These are phyloP conservation scores for Onygenales sp. DNA, from an alignment of 2,329 filamentous ascomycete genomes.

Conservation along the genomic window DNA sequence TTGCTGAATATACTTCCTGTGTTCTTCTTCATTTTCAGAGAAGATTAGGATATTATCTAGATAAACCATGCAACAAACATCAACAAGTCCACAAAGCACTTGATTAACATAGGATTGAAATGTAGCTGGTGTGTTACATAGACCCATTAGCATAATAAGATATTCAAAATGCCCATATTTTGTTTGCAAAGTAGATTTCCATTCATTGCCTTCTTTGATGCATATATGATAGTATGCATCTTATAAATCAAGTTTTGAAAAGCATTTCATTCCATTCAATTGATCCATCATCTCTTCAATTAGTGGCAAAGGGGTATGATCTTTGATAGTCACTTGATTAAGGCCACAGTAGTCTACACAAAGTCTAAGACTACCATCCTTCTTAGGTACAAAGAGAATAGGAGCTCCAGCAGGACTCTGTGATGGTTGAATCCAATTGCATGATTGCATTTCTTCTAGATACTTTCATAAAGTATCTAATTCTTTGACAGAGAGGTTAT, in stretches of 20 bases:
- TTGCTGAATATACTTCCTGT: too few relatives aligned
- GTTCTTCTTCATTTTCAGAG: too few relatives aligned
- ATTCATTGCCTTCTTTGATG: background rate
- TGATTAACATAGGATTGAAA: constrained; percentile 15
- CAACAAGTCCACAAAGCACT: constrained; percentile 6
- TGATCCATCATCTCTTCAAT: constrained; percentile 16
- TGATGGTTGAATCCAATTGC: too few relatives aligned
- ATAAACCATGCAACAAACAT: constrained; percentile 6
- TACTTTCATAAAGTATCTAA: background rate
- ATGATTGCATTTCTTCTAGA: too few relatives aligned
- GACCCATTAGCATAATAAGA: constrained; percentile 13
- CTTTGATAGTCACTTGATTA: constrained; percentile 18
- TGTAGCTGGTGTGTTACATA: constrained; percentile 10
- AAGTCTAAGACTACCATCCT: constrained; percentile 4
- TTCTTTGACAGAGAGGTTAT: background rate
- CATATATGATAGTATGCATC: constrained; percentile 9
- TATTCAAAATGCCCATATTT: constrained; percentile 1
- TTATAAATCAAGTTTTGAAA: constrained; percentile 17
- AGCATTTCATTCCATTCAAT: constrained; percentile 12
- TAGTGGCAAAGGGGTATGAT: constrained; percentile 17
- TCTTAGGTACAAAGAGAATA: too few relatives aligned
- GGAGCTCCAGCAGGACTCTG: too few relatives aligned
- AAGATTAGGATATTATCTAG: background rate
- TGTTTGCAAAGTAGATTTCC: too few relatives aligned
- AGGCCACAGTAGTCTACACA: constrained; percentile 18